Base-by-base conservation (phyloP, 768 basidiomycete genomes). In the Collybiopsis confluens region DNA sequence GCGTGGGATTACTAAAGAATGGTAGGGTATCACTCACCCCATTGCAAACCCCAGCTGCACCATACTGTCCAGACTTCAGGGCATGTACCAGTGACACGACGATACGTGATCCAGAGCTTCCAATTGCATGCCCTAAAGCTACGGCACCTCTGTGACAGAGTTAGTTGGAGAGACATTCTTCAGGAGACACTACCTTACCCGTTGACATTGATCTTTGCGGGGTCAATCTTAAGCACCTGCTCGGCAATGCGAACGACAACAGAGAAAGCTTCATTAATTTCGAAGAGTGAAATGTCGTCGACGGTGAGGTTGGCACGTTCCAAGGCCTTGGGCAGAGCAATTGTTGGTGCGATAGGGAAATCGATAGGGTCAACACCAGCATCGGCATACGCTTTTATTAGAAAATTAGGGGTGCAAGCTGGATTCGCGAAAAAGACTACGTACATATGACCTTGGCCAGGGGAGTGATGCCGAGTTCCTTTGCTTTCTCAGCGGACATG, bases 231-330 rank as follows among this genome's bases (percentile, higher is more conserved):
- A 58, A 96, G 79, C 18, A 92, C 78, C 73, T 98, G 89, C 73
- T 97, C 92, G 2, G 89, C 90, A 49, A 96, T 88, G 46, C 88
- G 81, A 60, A 91, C 88, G 60, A 98, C 96, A 44, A 90, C 90
- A 1, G 93, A 94, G 80, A 98, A 99, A 24, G 96, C 96, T 70
- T 99, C 96, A 69, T 99, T 99, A 68, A 98, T 82, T 70, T 99
- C 97, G 67, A 92, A 99, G 45, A 88, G 78, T 42, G 93, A 79
- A 59, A 99, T 92, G 63, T 99, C 92, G 41, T 88, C 76, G 45
- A 84, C 65, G 18, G 83, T 82, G 54, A 98, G 76, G 61, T 90
- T 90, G 20, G 96, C 97, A 64, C 80, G 86, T 75, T 93, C 73
- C 56, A 99, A 75, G 11, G 97, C 97, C 54, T 82, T 70, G 20